Evolutionary conservation across 805 yeast species (phyloP), one percentile per base, ranked within the genome.

Genomic region (Wickerhamiella australiensis): DNA sequence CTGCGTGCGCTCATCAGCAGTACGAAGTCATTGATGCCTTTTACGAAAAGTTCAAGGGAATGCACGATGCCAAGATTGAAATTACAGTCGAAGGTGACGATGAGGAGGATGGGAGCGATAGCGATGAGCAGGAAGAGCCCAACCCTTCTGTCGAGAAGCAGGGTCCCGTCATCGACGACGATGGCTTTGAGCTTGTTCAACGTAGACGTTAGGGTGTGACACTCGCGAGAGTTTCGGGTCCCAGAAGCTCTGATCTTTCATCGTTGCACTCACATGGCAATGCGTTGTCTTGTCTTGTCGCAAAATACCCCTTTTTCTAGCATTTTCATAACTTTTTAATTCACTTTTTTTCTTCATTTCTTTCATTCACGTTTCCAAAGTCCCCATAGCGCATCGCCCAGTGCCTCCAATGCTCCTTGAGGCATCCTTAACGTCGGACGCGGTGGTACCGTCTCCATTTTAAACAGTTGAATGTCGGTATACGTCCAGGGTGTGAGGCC

Each of bases 171-270:
- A 73, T 90, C 7, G 97, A 90, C 61, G 97, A 90, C 29, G 97
- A 90, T 61, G 98, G 97, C 1, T 90, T 90, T 61, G 92, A 87
- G 58, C 66, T 86, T 58, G 96, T 90, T 3, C 86, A 80, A 59
- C 80, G 76, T 60, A 79, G 77, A 60, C 79, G 83, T n/a, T 45
- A 43, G 20, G 72, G 74, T 43, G 11, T 7, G 29, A 7, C n/a
- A n/a, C n/a, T n/a, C n/a, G n/a, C n/a, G n/a, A n/a, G n/a, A n/a
- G n/a, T n/a, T n/a, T n/a, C n/a, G n/a, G n/a, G n/a, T n/a, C n/a
- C n/a, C n/a, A n/a, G n/a, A n/a, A n/a, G n/a, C n/a, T n/a, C n/a
- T n/a, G n/a, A n/a, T n/a, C n/a, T n/a, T n/a, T n/a, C n/a, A n/a
- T n/a, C n/a, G n/a, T n/a, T n/a, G n/a, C n/a, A n/a, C n/a, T n/a